Evolutionary conservation across 2,329 filamentous ascomycete species (phyloP).

Genomic region (Diaporthe ampelina): DNA sequence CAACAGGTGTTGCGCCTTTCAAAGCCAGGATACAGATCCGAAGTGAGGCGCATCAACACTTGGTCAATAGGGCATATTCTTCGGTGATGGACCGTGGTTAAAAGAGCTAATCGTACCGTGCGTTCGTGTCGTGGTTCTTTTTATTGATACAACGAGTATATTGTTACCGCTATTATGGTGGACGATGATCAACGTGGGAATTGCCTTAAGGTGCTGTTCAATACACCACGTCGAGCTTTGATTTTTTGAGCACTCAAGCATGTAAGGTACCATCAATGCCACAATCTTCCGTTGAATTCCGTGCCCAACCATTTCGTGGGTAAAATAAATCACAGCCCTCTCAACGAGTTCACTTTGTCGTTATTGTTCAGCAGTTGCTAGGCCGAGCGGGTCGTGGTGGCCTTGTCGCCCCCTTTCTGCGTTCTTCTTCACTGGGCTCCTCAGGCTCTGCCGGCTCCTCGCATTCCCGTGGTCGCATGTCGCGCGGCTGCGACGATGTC

Average conservation of each 20-base stretch:
- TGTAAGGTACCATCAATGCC: too few relatives aligned
- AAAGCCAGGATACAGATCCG: background rate
- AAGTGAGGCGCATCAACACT: background rate
- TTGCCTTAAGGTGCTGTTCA: too few relatives aligned
- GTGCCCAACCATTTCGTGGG: background rate
- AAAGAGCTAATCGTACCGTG: background rate
- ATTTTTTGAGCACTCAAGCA: background rate
- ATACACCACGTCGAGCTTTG: background rate
- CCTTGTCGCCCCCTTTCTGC: constrained; percentile 2
- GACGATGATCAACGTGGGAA: background rate
- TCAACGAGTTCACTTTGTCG: background rate
- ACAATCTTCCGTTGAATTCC: too few relatives aligned
- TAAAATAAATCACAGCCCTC: background rate
- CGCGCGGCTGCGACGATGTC: background rate
- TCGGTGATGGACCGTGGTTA: background rate
- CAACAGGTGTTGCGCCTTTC: background rate
- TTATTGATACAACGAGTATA: background rate
- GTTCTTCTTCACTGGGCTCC: constrained; percentile 12
- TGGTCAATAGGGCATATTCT: background rate
- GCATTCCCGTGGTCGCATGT: constrained; percentile 7
- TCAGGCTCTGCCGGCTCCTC: constrained; percentile 15
- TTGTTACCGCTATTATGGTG: too few relatives aligned
- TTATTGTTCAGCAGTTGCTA: background rate
- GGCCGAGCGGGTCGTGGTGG: constrained; percentile 11
- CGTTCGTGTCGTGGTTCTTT: too few relatives aligned